Conservation (phyloP, 2,329 filamentous ascomycete species). For the Colletotrichum sp. region DNA sequence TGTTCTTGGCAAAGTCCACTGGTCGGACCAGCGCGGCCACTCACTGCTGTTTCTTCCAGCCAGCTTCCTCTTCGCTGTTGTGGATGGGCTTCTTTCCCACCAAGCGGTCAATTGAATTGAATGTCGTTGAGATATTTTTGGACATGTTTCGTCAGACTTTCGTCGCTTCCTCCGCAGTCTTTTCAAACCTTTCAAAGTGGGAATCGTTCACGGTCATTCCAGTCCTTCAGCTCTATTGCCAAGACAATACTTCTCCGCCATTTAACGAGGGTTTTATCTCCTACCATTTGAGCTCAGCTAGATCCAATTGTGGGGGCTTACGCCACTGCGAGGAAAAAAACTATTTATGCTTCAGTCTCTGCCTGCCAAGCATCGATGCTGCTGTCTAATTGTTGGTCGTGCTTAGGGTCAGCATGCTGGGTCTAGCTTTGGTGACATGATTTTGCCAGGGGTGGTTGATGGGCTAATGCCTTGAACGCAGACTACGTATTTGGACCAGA, state of each 20-base stretch:
- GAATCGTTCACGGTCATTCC: not conserved
- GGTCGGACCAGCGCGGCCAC: not conserved
- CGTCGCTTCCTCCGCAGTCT: not conserved
- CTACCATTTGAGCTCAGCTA: not conserved
- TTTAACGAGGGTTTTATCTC: not conserved
- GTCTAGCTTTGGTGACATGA: not conserved
- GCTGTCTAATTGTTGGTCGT: not conserved
- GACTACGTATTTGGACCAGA: not conserved
- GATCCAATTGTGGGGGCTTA: not conserved
- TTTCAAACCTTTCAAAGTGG: not conserved
- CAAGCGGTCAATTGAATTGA: not conserved
- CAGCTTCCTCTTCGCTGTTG: not conserved
- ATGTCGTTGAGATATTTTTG: not conserved
- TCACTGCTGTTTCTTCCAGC: not conserved
- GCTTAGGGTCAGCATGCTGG: not conserved
- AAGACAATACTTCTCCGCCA: not conserved
- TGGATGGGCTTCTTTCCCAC: not conserved
- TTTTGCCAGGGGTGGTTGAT: not conserved
- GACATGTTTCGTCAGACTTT: not conserved
- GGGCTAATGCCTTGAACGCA: not conserved
- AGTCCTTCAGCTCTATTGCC: not conserved
- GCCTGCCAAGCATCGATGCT: not conserved
- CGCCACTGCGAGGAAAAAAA: not conserved
- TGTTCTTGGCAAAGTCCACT: conserved; percentile 5
- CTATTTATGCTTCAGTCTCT: not conserved